phyloP scores from a whole-genome alignment of 2,329 filamentous ascomycete species.

The Trichoderma citrinoviride region DNA sequence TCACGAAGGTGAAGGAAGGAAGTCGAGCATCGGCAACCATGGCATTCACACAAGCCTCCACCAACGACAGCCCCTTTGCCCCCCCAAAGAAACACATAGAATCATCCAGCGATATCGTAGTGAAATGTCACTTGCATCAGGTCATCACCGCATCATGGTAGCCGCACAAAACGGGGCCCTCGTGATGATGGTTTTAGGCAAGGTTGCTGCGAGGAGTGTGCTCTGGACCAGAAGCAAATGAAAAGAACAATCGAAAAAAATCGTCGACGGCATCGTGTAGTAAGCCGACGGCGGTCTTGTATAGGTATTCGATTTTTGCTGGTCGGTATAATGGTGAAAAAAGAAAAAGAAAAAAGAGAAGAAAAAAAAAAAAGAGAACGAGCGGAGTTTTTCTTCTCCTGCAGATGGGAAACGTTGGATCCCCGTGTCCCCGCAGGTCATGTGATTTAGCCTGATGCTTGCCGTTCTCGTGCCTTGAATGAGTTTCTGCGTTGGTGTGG shows the following conservation, averaged over 20 bases:
- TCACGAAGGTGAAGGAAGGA: neutral
- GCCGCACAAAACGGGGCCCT: slow-evolving; percentile 60
- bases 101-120: neutral
- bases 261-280: slow-evolving; percentile 49
- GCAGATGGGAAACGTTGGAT: neutral
- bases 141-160: slow-evolving; percentile 67
- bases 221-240: slow-evolving; percentile 54
- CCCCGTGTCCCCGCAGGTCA: slow-evolving; percentile 25
- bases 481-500: neutral
- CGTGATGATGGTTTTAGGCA: slow-evolving; percentile 68
- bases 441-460: slow-evolving; percentile 25
- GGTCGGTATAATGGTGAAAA: slow-evolving; percentile 40
- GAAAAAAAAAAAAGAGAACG: neutral
- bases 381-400: slow-evolving; percentile 9
- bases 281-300: slow-evolving; percentile 36
- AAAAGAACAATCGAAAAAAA: slow-evolving; percentile 39
- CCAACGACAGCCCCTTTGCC: neutral
- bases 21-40: neutral
- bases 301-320: slow-evolving; percentile 36
- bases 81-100: neutral
- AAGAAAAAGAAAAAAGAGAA: neutral
- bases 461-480: neutral
- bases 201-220: slow-evolving; percentile 48
- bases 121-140: slow-evolving; percentile 61
- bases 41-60: neutral